Conservation (phyloP, 495 filamentous ascomycete species). For the Rhypophila decipiens region DNA sequence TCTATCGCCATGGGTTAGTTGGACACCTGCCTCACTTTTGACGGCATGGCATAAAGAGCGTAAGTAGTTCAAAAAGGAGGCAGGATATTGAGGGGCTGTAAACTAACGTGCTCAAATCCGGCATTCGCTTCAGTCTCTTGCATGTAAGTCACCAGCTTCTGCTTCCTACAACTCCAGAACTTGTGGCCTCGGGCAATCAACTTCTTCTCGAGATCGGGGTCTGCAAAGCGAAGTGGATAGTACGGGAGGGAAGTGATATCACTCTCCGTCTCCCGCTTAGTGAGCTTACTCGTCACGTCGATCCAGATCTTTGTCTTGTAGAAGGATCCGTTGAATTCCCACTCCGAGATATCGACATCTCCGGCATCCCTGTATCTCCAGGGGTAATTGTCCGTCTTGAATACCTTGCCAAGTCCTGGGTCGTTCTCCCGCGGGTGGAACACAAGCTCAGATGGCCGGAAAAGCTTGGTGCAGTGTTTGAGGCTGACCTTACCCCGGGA, state of each 20-base stretch:
- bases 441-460: not conserved
- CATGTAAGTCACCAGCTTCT: not conserved
- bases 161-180: constrained; percentile 3
- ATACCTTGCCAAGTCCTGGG: too few species aligned
- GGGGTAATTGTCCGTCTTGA: too few species aligned
- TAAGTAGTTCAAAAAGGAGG: too few species aligned
- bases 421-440: too few species aligned
- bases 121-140: too few species aligned
- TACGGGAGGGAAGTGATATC: not conserved
- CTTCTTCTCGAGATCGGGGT: not conserved
- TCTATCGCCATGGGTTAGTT: too few species aligned
- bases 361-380: too few species aligned
- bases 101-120: too few species aligned
- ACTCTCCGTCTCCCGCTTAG: not conserved
- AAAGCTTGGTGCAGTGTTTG: not conserved
- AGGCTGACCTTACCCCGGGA: not conserved
- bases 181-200: not conserved
- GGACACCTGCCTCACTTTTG: too few species aligned
- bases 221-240: not conserved
- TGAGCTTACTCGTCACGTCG: not conserved
- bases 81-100: too few species aligned
- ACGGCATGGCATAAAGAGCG: too few species aligned
- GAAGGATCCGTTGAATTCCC: constrained; percentile 3
- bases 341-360: too few species aligned
- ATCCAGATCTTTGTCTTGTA: not conserved